Base-by-base conservation (phyloP, 225 moss, liverwort and hornwort genomes). In the Ulota crispa region DNA sequence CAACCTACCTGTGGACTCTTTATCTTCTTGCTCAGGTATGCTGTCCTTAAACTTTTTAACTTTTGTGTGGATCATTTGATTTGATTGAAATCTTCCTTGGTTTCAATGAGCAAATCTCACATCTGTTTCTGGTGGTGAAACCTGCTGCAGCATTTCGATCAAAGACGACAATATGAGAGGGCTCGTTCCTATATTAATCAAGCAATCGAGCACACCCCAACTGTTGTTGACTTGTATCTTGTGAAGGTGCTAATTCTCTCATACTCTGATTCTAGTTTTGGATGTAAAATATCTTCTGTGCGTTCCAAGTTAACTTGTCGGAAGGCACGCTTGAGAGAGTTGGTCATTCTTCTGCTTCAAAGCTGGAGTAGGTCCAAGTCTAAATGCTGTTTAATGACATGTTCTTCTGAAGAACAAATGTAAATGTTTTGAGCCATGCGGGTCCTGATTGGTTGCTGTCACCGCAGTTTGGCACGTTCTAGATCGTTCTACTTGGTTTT, bases 1-100 rank as follows among this genome's bases (percentile, higher is more conserved):
- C 95, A 77, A 96, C 96, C 65, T 87, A 90, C 71, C 86, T 99
- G 98, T 99, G 98, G 98, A 93, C 94, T 64, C 92, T 99, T 34
- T 90, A 91, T 75, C 96, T 99, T 61, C 91, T 99, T 64, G 93
- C 98, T 37, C 98, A 92, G 92, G 92, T 92, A 80, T 75, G 62
- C 54, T 53, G 16, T 52, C 68, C 19, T 19, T 23, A 28, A 71
- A 39, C 78, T 68, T 79, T 85, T 85, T 43, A 72, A 53, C 3
- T 70, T 59, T 41, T 37, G 34, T 56, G 64, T 42, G 20, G 15
- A 6, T 54, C 50, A 62, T 45, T 30, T 2, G 18, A 85, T 80
- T 87, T 80, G 57, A 18, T 82, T 61, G 42, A 42, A 24, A 74
- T 39, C 66, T 68, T 57, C 4, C 21, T 81, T 59, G n/a, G 20